These are phyloP conservation scores for Cytospora piceae DNA, from an alignment of 2,329 filamentous ascomycete genomes.

Conservation along the genomic window DNA sequence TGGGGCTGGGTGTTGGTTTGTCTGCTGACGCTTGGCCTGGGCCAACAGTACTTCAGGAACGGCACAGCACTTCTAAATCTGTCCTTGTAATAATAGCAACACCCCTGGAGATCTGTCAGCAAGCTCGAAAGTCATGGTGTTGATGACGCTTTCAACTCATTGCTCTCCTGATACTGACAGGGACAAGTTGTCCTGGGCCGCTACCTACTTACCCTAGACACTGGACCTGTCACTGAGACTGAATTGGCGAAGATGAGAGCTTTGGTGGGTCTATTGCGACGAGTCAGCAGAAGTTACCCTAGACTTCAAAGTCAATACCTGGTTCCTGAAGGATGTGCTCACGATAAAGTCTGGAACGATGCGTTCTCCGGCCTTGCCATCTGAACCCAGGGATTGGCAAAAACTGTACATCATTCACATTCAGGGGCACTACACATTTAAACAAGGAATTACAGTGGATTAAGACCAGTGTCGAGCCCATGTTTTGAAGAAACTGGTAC, in stretches of 20 bases:
- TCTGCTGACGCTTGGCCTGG: too few relatives aligned
- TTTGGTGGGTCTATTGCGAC: background rate
- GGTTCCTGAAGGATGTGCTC: background rate
- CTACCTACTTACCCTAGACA: background rate
- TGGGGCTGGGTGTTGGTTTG: too few relatives aligned
- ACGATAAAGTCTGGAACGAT: background rate
- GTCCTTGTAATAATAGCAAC: too few relatives aligned
- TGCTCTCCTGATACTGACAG: background rate
- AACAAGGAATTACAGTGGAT: too few relatives aligned
- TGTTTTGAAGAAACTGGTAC: too few relatives aligned
- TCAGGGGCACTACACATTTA: background rate
- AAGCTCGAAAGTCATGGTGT: too few relatives aligned
- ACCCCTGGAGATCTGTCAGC: too few relatives aligned
- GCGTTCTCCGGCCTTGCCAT: background rate
- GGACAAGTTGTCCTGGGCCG: background rate
- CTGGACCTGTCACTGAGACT: background rate
- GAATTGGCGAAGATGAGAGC: background rate
- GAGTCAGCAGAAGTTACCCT: background rate
- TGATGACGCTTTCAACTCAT: too few relatives aligned
- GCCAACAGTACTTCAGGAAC: too few relatives aligned
- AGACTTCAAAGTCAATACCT: background rate
- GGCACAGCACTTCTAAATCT: too few relatives aligned
- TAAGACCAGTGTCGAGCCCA: too few relatives aligned
- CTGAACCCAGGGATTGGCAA: background rate
- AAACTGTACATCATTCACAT: background rate